A percentile compares a stretch with the other conserved stretches of the same genome.
phyloP scores from a whole-genome alignment of 83 land plant genomes.

The Diphasiastrum complanatum region DNA sequence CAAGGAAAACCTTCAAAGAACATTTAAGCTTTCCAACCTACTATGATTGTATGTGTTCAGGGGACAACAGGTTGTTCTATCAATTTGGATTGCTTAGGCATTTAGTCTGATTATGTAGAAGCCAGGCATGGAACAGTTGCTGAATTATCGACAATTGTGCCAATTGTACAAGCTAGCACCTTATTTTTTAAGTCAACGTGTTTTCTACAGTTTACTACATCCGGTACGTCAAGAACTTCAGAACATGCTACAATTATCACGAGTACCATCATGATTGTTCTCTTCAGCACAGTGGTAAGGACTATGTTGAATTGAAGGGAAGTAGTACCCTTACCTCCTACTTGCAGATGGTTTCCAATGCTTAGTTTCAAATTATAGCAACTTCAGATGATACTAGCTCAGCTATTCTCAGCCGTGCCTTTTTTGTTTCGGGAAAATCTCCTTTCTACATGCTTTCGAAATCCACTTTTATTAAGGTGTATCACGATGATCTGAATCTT shows the following conservation, averaged over 20 bases:
- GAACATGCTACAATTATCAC: constrained; percentile 82
- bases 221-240: constrained; percentile 46
- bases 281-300: constrained; percentile 86
- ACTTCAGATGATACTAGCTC: too few species aligned
- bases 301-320: constrained; percentile 1
- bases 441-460: too few species aligned
- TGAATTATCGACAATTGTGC: constrained; percentile 2
- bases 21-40: neutral
- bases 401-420: neutral
- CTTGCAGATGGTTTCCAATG: neutral
- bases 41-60: too few species aligned
- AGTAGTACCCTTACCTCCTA: neutral
- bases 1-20: neutral
- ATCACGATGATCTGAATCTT: too few species aligned
- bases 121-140: neutral
- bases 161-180: too few species aligned
- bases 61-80: too few species aligned
- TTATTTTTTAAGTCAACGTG: too few species aligned
- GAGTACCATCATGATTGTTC: constrained; percentile 80
- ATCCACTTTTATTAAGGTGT: too few species aligned
- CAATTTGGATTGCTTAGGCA: too few species aligned
- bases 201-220: constrained; percentile 59
- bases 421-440: neutral
- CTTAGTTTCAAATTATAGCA: neutral
- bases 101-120: neutral